Base-by-base conservation (phyloP, 371 early-diverging fungal genomes). In the Mortierella sp. region DNA sequence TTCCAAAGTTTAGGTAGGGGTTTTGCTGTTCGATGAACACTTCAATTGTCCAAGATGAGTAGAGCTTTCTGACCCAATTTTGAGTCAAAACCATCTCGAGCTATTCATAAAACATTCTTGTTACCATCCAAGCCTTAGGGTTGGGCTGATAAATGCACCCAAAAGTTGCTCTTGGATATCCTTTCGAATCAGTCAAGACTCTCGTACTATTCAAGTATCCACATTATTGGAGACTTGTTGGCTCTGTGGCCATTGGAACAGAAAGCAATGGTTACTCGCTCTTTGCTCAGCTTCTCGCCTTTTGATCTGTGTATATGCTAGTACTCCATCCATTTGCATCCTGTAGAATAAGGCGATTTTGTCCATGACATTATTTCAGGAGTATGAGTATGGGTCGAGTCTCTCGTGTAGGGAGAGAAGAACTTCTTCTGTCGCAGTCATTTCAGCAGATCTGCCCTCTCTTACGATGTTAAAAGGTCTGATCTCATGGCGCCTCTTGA, bases 51-150 rank as follows among this genome's bases (percentile, higher is more conserved):
- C 57, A 57, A 57, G 1, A 57, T 57, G 25, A 51, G 12, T 37
- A 57, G 57, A 2, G 30, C 57, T 57, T 37, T 26, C 37, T 30
- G 37, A 57, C 30, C 37, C 57, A 21, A 3, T 57, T 30, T 28
- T 28, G 37, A 28, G 37, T 57, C 57, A n/a, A 57, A 60, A 16
- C 47, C 61, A 60, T 15, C n/a, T 26, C 2, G 11, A 76, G 50
- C 70, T 68, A 76, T 3, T 71, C 55, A 23, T 55, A 44, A 47
- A 75, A 75, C 15, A 67, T 26, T 15, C 7, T 53, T 2, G 26
- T 48, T 4, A 66, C 51, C 70, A 75, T 70, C 67, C 61, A 70
- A 3, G 67, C 64, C 18, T 61, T 70, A 9, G 15, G 48, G 29
- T 70, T 75, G 15, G 25, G 37, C 26, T 37, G 52, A 21, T 70